Percentiles rank a stretch among this genome's conserved stretches.
Evolutionary conservation across 345 rosid genomes (phyloP).

Genomic region (thale cress (Arabidopsis thaliana)): DNA sequence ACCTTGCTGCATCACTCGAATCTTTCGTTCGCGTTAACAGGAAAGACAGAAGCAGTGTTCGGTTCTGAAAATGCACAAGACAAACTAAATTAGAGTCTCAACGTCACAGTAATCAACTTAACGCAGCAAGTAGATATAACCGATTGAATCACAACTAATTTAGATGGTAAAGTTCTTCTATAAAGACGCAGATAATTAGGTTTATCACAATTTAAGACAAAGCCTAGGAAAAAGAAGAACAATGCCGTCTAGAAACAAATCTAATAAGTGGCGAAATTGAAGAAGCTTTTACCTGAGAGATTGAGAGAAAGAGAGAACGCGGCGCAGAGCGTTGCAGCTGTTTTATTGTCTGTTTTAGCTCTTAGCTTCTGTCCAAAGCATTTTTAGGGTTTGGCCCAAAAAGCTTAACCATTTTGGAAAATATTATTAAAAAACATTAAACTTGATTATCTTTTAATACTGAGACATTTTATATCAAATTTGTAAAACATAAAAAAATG

Average conservation of each 20-base stretch:
- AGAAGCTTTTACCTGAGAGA: conserved; percentile 31
- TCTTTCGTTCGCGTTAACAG: conserved; percentile 5
- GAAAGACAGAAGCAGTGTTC: not conserved
- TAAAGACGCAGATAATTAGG: not conserved
- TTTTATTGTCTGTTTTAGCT: conserved; percentile 18
- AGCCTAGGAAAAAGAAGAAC: not conserved
- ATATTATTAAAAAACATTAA: not conserved
- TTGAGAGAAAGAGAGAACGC: conserved; percentile 17
- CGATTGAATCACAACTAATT: not conserved
- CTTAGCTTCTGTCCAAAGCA: not conserved
- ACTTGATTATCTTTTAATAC: not conserved
- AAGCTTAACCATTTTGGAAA: not conserved
- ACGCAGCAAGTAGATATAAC: not conserved
- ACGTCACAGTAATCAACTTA: not conserved
- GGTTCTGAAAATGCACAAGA: conserved; percentile 3
- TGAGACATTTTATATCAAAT: not conserved
- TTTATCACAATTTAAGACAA: not conserved
- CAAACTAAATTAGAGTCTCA: not conserved
- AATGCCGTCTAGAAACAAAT: not conserved
- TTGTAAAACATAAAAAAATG: not conserved
- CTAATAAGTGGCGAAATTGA: not conserved
- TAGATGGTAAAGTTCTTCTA: not conserved
- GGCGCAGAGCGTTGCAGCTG: conserved; percentile 33
- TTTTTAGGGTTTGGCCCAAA: conserved; percentile 36
- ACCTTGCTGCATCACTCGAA: conserved; percentile 41